These are phyloP conservation scores for Penicillium verhagenii DNA, from an alignment of 495 filamentous ascomycete genomes.

Conservation along the genomic window DNA sequence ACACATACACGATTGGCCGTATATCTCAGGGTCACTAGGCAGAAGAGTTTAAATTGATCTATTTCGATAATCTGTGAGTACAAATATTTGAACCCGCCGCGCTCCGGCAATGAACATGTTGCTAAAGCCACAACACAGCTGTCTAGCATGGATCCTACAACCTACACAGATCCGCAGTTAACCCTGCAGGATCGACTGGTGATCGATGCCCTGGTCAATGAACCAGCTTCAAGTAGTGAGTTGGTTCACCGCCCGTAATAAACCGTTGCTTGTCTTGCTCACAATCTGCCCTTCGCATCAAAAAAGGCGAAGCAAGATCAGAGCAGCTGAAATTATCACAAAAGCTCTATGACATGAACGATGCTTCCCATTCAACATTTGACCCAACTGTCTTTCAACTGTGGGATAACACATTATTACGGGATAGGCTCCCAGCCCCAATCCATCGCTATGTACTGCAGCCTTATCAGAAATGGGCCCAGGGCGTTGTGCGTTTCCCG, in stretches of 20 bases:
- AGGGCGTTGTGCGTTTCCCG: conserved; percentile 52
- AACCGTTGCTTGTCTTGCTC: too few species aligned
- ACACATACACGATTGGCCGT: too few species aligned
- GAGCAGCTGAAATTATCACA: conserved; percentile 28
- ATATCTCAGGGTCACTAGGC: too few species aligned
- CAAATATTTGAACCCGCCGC: too few species aligned
- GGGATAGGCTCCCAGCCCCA: conserved; percentile 26
- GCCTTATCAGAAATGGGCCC: conserved; percentile 57
- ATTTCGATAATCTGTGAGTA: neutral
- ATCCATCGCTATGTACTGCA: conserved; percentile 50
- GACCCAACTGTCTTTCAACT: conserved; percentile 54
- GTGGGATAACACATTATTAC: conserved; percentile 48
- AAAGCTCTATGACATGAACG: conserved; percentile 52
- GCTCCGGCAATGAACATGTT: neutral
- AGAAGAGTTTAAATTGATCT: neutral
- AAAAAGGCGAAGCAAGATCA: conserved; percentile 14
- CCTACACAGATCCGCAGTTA: conserved; percentile 48
- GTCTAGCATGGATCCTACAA: conserved; percentile 33
- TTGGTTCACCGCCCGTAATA: conserved; percentile 1
- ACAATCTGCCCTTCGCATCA: too few species aligned
- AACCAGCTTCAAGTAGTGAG: conserved; percentile 22
- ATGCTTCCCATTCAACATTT: conserved; percentile 45
- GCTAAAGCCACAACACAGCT: neutral
- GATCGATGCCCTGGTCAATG: conserved; percentile 44
- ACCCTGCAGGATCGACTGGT: conserved; percentile 50